Percentiles rank a stretch among this genome's conserved stretches.
These are phyloP conservation scores for Hypsizygus ulmarius DNA, from an alignment of 1,284 basidiomycete species.

Conservation along the genomic window DNA sequence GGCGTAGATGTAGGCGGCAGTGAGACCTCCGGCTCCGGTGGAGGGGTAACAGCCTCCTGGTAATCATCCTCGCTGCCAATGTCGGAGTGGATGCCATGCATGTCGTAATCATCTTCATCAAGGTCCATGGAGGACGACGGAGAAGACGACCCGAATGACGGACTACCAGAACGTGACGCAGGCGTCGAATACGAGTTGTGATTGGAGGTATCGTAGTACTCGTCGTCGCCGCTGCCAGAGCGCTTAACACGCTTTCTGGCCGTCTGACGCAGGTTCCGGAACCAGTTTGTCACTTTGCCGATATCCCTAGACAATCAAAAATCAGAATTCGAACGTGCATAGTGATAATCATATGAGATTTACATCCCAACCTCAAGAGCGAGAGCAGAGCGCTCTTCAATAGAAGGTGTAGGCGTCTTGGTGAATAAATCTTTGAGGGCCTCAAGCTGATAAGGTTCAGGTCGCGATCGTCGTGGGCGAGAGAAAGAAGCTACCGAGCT, in stretches of 20 bases:
- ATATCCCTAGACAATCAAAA: conserved; percentile 55
- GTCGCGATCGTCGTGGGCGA: conserved; percentile 65
- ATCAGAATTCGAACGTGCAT: conserved; percentile 6
- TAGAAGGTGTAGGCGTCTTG: conserved; percentile 70
- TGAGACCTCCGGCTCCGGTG: conserved; percentile 54
- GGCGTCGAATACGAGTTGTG: conserved; percentile 36
- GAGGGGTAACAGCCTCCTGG: conserved; percentile 70
- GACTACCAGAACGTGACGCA: conserved; percentile 48
- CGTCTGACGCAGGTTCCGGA: conserved; percentile 75
- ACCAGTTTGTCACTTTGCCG: conserved; percentile 84
- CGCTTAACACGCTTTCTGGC: conserved; percentile 60
- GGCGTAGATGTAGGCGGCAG: conserved; percentile 33
- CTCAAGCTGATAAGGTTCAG: conserved; percentile 72
- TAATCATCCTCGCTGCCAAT: conserved; percentile 64
- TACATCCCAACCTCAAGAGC: conserved; percentile 73
- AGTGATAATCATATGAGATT: conserved; percentile 13
- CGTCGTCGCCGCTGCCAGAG: conserved; percentile 37
- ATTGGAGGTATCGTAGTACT: conserved; percentile 40
- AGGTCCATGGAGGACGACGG: conserved; percentile 50
- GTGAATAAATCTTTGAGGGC: conserved; percentile 67
- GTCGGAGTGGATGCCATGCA: conserved; percentile 42
- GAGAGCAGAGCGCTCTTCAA: conserved; percentile 70
- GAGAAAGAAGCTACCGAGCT: conserved; percentile 32
- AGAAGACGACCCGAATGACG: conserved; percentile 47
- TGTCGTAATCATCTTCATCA: conserved; percentile 40